A percentile compares a stretch with the other conserved stretches of the same genome.
Evolutionary conservation across 495 filamentous ascomycete species (phyloP).

Genomic region (Cladorrhinum samala): DNA sequence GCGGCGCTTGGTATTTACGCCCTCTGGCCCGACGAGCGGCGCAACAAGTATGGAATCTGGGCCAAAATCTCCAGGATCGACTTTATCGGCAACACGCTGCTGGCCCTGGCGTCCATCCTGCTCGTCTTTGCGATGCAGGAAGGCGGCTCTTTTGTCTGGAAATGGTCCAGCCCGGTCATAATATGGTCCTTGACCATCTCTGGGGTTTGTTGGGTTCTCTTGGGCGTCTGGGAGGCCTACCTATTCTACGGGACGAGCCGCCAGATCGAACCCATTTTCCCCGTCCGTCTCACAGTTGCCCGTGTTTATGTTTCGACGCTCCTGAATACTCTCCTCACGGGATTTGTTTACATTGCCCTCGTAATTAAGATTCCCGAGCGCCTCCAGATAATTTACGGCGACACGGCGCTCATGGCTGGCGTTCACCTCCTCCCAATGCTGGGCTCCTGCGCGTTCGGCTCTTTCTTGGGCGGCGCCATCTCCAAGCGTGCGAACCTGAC

Average conservation of each 20-base stretch:
- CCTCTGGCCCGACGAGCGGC: slow-evolving; percentile 37
- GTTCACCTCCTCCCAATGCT: slow-evolving; percentile 54
- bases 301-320: slow-evolving; percentile 36
- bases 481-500: slow-evolving; percentile 43
- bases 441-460: slow-evolving; percentile 45
- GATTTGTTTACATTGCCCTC: slow-evolving; percentile 51
- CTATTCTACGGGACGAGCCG: slow-evolving; percentile 24
- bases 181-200: slow-evolving; percentile 38
- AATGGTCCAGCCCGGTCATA: slow-evolving; percentile 41
- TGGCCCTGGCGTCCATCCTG: slow-evolving; percentile 50
- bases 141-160: slow-evolving; percentile 40
- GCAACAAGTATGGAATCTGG: slow-evolving; percentile 17
- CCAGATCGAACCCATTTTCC: slow-evolving; percentile 37
- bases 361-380: slow-evolving; percentile 55
- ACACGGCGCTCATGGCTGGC: slow-evolving; percentile 46
- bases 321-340: slow-evolving; percentile 46
- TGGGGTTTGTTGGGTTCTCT: slow-evolving; percentile 40
- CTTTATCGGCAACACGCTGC: slow-evolving; percentile 49
- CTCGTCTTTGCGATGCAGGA: slow-evolving; percentile 55
- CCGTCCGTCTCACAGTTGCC: slow-evolving; percentile 30
- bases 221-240: slow-evolving; percentile 42
- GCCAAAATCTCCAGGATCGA: slow-evolving; percentile 42
- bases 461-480: slow-evolving; percentile 42
- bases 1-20: slow-evolving; percentile 53
- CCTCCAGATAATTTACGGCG: slow-evolving; percentile 51